A percentile compares a stretch with the other conserved stretches of the same genome.
Conservation (phyloP, 1,284 basidiomycete genomes). For the Sporisorium iseilematis-ciliati region DNA sequence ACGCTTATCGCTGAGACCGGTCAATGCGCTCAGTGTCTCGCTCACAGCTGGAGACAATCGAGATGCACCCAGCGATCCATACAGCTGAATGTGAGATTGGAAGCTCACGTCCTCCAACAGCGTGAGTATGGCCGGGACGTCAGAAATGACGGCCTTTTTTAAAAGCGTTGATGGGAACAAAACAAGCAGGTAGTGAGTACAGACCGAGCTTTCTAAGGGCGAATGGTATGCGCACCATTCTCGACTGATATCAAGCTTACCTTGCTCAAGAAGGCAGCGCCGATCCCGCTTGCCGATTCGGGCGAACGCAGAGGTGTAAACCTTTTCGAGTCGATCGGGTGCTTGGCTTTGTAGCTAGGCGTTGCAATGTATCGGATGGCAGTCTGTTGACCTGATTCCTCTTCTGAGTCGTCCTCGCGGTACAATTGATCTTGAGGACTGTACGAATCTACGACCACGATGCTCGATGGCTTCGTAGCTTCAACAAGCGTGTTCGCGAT, state of each 20-base stretch:
- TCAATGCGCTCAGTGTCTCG: constrained; percentile 13
- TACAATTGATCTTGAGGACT: constrained; percentile 34
- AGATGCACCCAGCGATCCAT: constrained; percentile 26
- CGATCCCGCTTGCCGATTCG: constrained; percentile 31
- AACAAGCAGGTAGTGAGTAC: no score
- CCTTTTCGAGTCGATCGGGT: constrained; percentile 12
- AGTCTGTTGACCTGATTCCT: neutral
- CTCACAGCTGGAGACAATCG: constrained; percentile 12
- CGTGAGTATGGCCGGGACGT: constrained; percentile 22
- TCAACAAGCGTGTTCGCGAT: constrained; percentile 20
- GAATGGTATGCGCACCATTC: no score
- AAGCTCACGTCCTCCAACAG: constrained; percentile 44
- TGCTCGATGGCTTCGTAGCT: constrained; percentile 23
- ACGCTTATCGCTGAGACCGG: constrained; percentile 11
- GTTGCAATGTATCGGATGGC: constrained; percentile 31
- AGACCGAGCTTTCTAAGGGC: no score
- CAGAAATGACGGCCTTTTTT: constrained; percentile 24
- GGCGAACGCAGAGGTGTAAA: constrained; percentile 32
- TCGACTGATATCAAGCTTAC: constrained; percentile 10
- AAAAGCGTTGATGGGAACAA: no score
- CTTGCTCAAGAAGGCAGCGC: constrained; percentile 35
- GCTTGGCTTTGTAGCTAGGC: constrained; percentile 5
- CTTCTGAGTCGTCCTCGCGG: constrained; percentile 12
- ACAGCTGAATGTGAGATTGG: constrained; percentile 42
- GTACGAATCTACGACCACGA: constrained; percentile 42